Conservation (phyloP, 306 rosid genomes). For the Cucumis cinereus region DNA sequence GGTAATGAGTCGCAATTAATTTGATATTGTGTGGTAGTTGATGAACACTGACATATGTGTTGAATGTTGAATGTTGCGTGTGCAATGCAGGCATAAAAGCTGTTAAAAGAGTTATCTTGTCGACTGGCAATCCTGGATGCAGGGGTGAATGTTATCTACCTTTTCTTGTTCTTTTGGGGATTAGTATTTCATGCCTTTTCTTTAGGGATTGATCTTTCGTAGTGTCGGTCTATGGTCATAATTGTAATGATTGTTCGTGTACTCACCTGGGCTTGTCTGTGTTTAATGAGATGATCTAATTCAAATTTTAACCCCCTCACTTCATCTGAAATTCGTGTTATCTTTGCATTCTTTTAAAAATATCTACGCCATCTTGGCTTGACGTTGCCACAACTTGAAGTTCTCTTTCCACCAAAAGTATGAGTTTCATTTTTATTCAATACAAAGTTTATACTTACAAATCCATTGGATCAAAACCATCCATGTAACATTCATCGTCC, state of each 20-base stretch:
- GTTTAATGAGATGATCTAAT: background rate
- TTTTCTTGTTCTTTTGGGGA: slow-evolving; percentile 13
- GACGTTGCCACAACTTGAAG: background rate
- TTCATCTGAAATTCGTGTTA: slow-evolving; percentile 1
- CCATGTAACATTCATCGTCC: slow-evolving; percentile 27
- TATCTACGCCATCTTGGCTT: too few relatives aligned
- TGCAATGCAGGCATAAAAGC: slow-evolving; percentile 38
- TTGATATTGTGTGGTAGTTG: background rate
- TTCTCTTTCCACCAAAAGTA: too few relatives aligned
- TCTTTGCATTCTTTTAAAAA: background rate
- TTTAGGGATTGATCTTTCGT: slow-evolving; percentile 2
- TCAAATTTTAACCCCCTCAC: background rate
- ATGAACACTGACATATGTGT: background rate
- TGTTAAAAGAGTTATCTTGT: slow-evolving; percentile 20
- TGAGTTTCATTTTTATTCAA: background rate
- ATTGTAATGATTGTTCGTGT: slow-evolving; percentile 1
- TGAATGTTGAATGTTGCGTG: background rate
- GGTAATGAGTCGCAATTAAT: background rate
- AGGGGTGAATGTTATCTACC: slow-evolving; percentile 63
- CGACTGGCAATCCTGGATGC: slow-evolving; percentile 62
- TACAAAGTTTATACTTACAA: background rate
- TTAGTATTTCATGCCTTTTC: background rate
- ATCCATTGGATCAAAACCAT: slow-evolving; percentile 30
- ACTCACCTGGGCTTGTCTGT: background rate
- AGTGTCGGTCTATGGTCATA: background rate